Conservation (phyloP, 345 rosid species). For the Eucalyptus polyanthemos region DNA sequence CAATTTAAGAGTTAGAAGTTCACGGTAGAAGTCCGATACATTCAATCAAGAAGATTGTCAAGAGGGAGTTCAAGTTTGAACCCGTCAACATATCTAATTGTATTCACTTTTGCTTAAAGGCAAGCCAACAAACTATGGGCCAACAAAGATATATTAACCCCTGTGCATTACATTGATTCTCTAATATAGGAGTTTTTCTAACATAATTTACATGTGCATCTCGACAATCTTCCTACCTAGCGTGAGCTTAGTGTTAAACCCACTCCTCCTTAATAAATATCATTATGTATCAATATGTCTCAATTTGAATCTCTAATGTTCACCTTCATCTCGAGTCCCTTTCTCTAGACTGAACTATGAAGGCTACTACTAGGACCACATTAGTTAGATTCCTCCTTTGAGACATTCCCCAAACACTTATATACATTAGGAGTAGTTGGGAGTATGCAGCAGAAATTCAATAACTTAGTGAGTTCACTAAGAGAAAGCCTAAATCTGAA, state of each 20-base stretch:
- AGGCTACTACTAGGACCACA: background rate
- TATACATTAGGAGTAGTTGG: background rate
- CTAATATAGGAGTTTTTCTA: background rate
- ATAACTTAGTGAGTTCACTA: background rate
- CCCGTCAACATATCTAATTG: fast-evolving
- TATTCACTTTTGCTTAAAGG: background rate
- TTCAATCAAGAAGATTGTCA: background rate
- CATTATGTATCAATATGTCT: background rate
- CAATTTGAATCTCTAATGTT: background rate
- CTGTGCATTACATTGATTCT: background rate
- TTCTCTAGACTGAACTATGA: background rate
- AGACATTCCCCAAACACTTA: background rate
- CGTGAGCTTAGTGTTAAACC: background rate
- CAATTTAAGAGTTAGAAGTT: background rate
- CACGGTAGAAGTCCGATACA: background rate
- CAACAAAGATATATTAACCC: background rate
- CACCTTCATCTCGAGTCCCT: background rate
- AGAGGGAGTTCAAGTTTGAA: background rate
- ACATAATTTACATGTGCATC: background rate
- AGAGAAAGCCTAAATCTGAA: background rate
- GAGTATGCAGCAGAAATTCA: background rate
- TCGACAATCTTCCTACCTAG: background rate
- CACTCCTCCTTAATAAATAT: background rate
- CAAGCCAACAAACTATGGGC: background rate
- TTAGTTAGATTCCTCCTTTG: background rate